Conservation (phyloP, 2,329 filamentous ascomycete species). For the Trichoderma simmonsii region DNA sequence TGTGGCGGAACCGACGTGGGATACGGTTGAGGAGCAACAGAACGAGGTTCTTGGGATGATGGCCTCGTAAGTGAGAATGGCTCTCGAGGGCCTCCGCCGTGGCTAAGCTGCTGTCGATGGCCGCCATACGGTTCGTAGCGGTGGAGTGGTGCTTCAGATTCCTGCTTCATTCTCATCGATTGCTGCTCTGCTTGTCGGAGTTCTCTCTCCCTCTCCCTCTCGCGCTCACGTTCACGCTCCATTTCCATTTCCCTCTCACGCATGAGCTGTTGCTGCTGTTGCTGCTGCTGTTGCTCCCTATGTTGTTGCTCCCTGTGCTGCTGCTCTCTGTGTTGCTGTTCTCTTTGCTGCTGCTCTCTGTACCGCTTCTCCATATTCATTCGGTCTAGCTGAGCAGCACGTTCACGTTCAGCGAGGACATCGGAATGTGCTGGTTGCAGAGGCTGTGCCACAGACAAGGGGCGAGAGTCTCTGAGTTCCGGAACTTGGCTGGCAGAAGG, state of each 20-base stretch:
- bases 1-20: slow-evolving; percentile 33
- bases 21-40: slow-evolving; percentile 35
- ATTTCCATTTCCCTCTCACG: slow-evolving; percentile 18
- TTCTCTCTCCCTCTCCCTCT: slow-evolving; percentile 30
- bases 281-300: slow-evolving; percentile 22
- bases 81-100: slow-evolving; percentile 40
- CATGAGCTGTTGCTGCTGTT: slow-evolving; percentile 15
- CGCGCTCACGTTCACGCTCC: slow-evolving; percentile 22
- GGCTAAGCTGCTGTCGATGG: slow-evolving; percentile 39
- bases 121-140: slow-evolving; percentile 44
- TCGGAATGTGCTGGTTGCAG: slow-evolving; percentile 34
- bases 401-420: slow-evolving; percentile 29
- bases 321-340: slow-evolving; percentile 21
- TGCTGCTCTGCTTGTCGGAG: slow-evolving; percentile 32
- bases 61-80: slow-evolving; percentile 38
- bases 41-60: slow-evolving; percentile 43
- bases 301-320: slow-evolving; percentile 20
- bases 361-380: slow-evolving; percentile 33
- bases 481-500: slow-evolving; percentile 30
- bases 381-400: slow-evolving; percentile 31
- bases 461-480: slow-evolving; percentile 36
- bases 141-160: slow-evolving; percentile 43
- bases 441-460: slow-evolving; percentile 35
- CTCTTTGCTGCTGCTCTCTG: slow-evolving; percentile 25
- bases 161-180: slow-evolving; percentile 46